Evolutionary conservation across 257 asterid genomes (phyloP), one percentile per base, ranked within the genome.

Genomic region (Ligustrum vulgare): DNA sequence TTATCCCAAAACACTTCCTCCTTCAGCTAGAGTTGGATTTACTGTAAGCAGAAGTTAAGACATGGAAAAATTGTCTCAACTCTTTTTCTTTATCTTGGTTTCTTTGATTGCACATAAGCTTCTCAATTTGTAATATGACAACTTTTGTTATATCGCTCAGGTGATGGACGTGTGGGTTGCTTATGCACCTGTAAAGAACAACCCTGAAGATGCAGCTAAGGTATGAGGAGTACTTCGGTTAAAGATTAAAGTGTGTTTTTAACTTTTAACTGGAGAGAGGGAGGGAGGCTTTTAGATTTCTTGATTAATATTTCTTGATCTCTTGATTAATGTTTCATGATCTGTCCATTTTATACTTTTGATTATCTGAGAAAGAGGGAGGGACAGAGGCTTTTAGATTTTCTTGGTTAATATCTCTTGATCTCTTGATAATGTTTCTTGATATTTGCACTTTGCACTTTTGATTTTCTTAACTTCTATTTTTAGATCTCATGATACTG

Each of bases 131-230:
- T 74, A 62, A 45, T 45, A 65, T 75, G 62, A 47, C 49, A 60
- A 39, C 35, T 33, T 49, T 70, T 74, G 22, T 66, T 45, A 28
- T 65, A 72, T 77, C 67, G 51, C 76, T 58, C 77, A 95, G 99
- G 94, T 84, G 68, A 86, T 89, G 96, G 99, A 95, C 80, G 67
- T 91, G 75, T 93, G 99, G 99, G 84, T 93, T 71, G 99, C 98
- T 75, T 95, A 95, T 87, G 97, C 99, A 72, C 99, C 99, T 77
- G 99, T 95, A 72, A 95, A 95, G 89, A 95, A 93, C 84, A 95
- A 95, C 81, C 99, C 97, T 13, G 99, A 95, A 83, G 99, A 95
- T 86, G 99, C 99, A 9, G 97, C 98, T 72, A 95, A 95, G 99
- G 99, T 95, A 84, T 71, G 62, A 67, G 62, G 47, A 73, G 45